Base-by-base conservation (phyloP, 208 protist species). In the Acanthamoeba healyi region DNA sequence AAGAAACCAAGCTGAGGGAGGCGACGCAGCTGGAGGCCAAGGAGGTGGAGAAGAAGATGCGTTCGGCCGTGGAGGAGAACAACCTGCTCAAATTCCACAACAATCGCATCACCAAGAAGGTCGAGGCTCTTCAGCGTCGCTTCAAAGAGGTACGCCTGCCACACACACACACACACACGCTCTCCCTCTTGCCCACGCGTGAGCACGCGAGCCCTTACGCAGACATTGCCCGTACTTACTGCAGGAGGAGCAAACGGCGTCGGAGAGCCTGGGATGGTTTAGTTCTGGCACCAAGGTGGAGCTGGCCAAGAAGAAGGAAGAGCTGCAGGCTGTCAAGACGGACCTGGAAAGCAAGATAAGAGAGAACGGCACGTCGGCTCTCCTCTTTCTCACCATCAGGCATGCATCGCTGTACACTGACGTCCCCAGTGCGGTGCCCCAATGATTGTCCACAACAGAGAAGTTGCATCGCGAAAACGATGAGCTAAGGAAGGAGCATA, bases 61-160 rank as follows among this genome's bases (percentile, higher is more conserved):
- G 72, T 10, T 9, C 72, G 5, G 72, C 72, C 10, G 42, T 51
- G 38, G 72, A 82, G 26, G 72, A 82, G 29, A 82, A 82, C 72
- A 51, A 51, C 29, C 10, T 82, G 17, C 72, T 82, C 29, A 82
- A 82, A 29, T 82, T 82, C 72, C 72, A 82, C 72, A 82, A 82
- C 72, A 82, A 82, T 46, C 6, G 42, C 6, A 15, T 82, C 36
- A 82, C 38, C 72, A 82, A 82, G 42, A 82, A 82, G 26, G 42
- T 82, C 5, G 34, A 54, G 29, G 72, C 72, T 29, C 72, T 82
- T 26, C 72, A 82, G 72, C 38, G 42, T 6, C 34, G 38, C 72
- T 82, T 82, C 72, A 82, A 82, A 26, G 72, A 82, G 72, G 72
- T 82, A 24, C 72, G n/a, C n/a, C n/a, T n/a, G n/a, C n/a, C n/a